phyloP scores from a whole-genome alignment of 305 asterid genomes.

The Euphrasia arctica region DNA sequence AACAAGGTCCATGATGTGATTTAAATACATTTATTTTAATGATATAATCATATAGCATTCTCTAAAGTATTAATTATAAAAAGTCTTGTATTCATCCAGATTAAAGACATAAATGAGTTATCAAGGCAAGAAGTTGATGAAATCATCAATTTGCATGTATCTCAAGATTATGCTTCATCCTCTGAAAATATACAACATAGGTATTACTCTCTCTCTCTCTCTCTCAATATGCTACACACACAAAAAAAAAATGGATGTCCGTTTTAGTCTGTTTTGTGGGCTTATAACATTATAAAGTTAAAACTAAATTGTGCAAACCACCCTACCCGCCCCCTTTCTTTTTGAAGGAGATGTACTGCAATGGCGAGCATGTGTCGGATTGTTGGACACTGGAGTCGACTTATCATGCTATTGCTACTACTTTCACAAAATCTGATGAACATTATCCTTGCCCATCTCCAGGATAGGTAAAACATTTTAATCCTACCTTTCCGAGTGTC shows the following conservation, averaged over 20 bases:
- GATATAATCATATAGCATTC: slow-evolving; percentile 23
- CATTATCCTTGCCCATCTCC: slow-evolving; percentile 74
- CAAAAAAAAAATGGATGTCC: no score
- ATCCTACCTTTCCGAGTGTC: slow-evolving; percentile 20
- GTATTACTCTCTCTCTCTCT: slow-evolving; percentile 32
- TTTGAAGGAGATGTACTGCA: slow-evolving; percentile 77
- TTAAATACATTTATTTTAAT: slow-evolving; percentile 15
- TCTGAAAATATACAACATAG: slow-evolving; percentile 81
- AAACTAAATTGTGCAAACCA: background rate
- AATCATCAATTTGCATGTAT: slow-evolving; percentile 59
- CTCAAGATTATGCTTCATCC: slow-evolving; percentile 53
- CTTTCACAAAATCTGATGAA: slow-evolving; percentile 86
- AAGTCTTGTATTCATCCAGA: slow-evolving; percentile 35
- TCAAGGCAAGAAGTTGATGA: slow-evolving; percentile 98
- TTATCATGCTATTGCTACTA: slow-evolving; percentile 68
- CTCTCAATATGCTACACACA: slow-evolving; percentile 3
- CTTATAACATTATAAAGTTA: slow-evolving; percentile 14
- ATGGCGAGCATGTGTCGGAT: slow-evolving; percentile 84
- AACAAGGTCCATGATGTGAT: slow-evolving; percentile 54
- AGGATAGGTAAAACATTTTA: slow-evolving; percentile 54
- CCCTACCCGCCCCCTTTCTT: background rate
- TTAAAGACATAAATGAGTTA: slow-evolving; percentile 89
- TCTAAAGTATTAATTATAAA: slow-evolving; percentile 18
- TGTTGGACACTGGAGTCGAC: slow-evolving; percentile 68
- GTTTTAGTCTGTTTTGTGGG: slow-evolving; percentile 1